Conservation (phyloP, 1,139 yeast genomes). For the Tardiomyces depauwii region DNA sequence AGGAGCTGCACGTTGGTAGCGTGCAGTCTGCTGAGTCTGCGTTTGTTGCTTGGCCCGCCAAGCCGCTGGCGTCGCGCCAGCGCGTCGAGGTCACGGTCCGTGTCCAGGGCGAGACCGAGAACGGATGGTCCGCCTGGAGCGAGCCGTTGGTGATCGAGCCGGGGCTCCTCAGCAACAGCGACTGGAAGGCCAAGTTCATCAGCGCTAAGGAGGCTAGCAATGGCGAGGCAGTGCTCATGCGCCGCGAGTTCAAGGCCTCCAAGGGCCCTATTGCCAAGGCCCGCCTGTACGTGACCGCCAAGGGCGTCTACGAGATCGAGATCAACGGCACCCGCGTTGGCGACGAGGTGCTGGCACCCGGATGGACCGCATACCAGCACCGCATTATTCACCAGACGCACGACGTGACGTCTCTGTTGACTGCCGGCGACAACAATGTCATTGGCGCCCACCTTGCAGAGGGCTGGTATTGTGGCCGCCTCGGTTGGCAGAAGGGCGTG, state of each 20-base stretch:
- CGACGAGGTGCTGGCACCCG: slow-evolving; percentile 9
- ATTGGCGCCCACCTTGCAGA: slow-evolving; percentile 11
- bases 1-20: not conserved
- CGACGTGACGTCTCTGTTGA: slow-evolving; percentile 8
- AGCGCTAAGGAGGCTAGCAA: slow-evolving; percentile 2
- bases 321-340: slow-evolving; percentile 9
- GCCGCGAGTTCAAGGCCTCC: slow-evolving; percentile 1
- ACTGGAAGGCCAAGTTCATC: slow-evolving; percentile 6
- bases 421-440: slow-evolving; percentile 5
- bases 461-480: slow-evolving; percentile 14
- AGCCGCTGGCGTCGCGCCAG: slow-evolving; percentile 5
- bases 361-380: slow-evolving; percentile 11
- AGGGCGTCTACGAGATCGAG: slow-evolving; percentile 10
- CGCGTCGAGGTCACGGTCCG: slow-evolving; percentile 6
- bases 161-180: slow-evolving; percentile 3
- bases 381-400: slow-evolving; percentile 8
- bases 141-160: slow-evolving; percentile 3
- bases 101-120: slow-evolving; percentile 4
- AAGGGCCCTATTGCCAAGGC: not conserved
- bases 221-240: slow-evolving; percentile 3
- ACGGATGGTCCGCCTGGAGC: slow-evolving; percentile 6
- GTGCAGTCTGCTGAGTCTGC: slow-evolving; percentile 5
- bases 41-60: slow-evolving; percentile 6
- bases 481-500: slow-evolving; percentile 12
- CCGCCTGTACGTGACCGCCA: slow-evolving; percentile 9